phyloP scores from a whole-genome alignment of 2,329 filamentous ascomycete genomes.

The Claviceps monticola region DNA sequence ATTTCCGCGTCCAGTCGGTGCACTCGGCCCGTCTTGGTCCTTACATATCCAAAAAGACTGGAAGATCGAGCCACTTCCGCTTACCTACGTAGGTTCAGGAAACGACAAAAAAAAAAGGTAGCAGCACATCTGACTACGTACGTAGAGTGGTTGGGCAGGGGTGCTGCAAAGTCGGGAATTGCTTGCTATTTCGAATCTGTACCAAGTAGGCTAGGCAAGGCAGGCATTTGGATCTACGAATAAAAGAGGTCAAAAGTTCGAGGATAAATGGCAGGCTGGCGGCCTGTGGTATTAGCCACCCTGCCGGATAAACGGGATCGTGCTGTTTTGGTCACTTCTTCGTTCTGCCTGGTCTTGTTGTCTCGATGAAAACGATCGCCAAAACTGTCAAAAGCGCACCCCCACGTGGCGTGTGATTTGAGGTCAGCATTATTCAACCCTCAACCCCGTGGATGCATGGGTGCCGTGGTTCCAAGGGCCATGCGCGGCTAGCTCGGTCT shows the following conservation, averaged over 20 bases:
- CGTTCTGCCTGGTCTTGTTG: not conserved
- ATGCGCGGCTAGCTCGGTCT: not conserved
- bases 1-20: no score
- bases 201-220: not conserved
- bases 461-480: not conserved
- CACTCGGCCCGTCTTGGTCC: no score
- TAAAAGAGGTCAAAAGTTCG: not conserved
- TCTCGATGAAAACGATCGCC: not conserved
- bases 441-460: not conserved
- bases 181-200: not conserved
- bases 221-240: not conserved
- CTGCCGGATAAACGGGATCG: conserved; percentile 1
- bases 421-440: not conserved
- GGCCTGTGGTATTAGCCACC: not conserved
- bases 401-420: not conserved
- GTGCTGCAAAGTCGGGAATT: not conserved
- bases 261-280: not conserved
- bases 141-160: not conserved
- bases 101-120: not conserved
- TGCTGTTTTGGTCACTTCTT: not conserved
- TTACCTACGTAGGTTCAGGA: no score
- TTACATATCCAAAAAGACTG: no score
- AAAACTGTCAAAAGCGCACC: not conserved
- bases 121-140: no score
- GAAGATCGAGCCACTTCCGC: no score